Evolutionary conservation across 73 alveolate species (phyloP).

Genomic region (Stentor coeruleus): DNA sequence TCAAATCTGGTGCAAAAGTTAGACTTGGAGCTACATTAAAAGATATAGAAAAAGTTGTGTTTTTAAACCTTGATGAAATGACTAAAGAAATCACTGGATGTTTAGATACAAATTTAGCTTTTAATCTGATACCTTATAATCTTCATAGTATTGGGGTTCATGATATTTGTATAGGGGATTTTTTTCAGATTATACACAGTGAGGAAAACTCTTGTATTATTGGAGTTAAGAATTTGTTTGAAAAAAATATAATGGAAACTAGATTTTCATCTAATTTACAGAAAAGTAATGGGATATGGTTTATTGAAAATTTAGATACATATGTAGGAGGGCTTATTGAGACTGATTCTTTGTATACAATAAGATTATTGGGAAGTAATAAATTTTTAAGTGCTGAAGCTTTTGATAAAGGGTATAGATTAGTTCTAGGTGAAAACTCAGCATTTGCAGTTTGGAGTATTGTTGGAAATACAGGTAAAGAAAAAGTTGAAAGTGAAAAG

Average conservation of each 20-base stretch:
- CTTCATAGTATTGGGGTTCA: not conserved
- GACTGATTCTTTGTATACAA: not conserved
- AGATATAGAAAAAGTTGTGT: not conserved
- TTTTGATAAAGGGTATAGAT: not conserved
- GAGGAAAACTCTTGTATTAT: not conserved
- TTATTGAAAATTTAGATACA: not conserved
- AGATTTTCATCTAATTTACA: not conserved
- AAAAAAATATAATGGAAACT: not conserved
- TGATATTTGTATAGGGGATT: not conserved
- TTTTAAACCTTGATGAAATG: not conserved
- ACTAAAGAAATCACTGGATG: not conserved
- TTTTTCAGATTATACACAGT: not conserved
- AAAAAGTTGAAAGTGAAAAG: not conserved
- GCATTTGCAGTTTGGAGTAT: not conserved
- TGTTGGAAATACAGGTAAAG: not conserved
- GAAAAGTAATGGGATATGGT: conserved; percentile 2
- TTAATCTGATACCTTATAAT: no score
- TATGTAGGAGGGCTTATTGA: not conserved
- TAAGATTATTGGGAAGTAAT: not conserved
- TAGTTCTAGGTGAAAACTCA: not conserved
- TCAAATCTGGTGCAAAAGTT: not conserved
- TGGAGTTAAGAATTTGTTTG: not conserved
- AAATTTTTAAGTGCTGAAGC: not conserved
- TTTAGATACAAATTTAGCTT: not conserved
- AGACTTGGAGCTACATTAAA: not conserved